Conservation (phyloP, 305 asterid species). For the Fraxinus platypoda region DNA sequence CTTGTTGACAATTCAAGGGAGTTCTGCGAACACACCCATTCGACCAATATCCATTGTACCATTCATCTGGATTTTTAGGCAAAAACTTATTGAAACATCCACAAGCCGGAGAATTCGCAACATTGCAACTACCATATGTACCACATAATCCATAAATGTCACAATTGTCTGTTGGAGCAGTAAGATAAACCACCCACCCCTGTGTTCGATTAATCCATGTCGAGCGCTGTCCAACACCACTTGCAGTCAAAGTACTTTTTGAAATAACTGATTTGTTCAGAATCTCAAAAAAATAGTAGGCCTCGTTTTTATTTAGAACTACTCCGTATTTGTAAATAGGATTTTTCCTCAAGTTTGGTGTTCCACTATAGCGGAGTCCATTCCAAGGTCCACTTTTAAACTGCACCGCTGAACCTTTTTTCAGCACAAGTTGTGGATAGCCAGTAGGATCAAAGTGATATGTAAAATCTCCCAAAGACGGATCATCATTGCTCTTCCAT, state of each 20-base stretch:
- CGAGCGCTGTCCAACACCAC: conserved; percentile 26
- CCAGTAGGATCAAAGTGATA: conserved; percentile 6
- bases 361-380: conserved; percentile 26
- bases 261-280: background rate
- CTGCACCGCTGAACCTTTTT: background rate
- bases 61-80: background rate
- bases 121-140: conserved; percentile 19
- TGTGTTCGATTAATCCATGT: conserved; percentile 20
- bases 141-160: conserved; percentile 26
- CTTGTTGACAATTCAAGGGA: conserved; percentile 19
- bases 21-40: background rate
- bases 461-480: conserved; percentile 31
- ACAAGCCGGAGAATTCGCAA: background rate
- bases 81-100: background rate
- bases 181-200: background rate
- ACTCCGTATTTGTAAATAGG: background rate
- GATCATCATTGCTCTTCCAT: conserved; percentile 38
- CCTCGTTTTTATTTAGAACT: background rate
- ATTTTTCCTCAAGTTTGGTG: background rate
- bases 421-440: conserved; percentile 14
- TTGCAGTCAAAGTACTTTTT: conserved; percentile 7
- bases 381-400: conserved; percentile 34
- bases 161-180: conserved; percentile 27
- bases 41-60: background rate
- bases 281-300: background rate